Evolutionary conservation across 2,329 filamentous ascomycete species (phyloP).

Genomic region (Fusarium bulbicola): DNA sequence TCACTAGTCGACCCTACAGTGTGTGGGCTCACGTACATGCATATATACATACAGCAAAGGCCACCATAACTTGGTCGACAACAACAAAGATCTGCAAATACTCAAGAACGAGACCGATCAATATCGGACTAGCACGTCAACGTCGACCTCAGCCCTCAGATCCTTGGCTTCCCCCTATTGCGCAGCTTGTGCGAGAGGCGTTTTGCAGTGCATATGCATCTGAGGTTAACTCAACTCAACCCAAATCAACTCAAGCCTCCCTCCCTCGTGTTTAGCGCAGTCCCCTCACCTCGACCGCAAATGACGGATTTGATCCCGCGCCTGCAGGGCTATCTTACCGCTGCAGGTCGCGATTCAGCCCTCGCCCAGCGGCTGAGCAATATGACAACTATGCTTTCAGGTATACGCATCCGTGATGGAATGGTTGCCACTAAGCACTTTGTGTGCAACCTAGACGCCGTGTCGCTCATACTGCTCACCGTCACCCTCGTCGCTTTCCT

Average conservation of each 20-base stretch:
- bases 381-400: conserved; percentile 34
- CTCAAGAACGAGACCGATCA: neutral
- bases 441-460: conserved; percentile 41
- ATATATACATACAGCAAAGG: neutral
- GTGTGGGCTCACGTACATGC: neutral
- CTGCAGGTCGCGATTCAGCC: conserved; percentile 24
- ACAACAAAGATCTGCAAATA: conserved; percentile 1
- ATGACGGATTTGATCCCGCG: conserved; percentile 23
- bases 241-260: neutral
- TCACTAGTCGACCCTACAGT: neutral
- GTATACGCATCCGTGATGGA: conserved; percentile 14
- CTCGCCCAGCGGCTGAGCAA: conserved; percentile 28
- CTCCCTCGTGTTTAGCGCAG: neutral
- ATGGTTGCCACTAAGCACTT: conserved; percentile 29
- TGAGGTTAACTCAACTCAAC: conserved; percentile 8
- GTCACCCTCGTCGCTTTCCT: conserved; percentile 60
- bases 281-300: neutral
- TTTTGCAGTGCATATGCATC: conserved; percentile 5
- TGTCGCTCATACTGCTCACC: conserved; percentile 52
- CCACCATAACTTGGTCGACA: neutral
- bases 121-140: conserved; percentile 1
- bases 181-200: conserved; percentile 6
- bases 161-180: neutral
- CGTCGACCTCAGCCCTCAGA: neutral
- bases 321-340: conserved; percentile 28